A percentile compares a stretch with the other conserved stretches of the same genome.
phyloP scores from a whole-genome alignment of 371 early-diverging fungal genomes.

The Basidiobolus meristosporus region DNA sequence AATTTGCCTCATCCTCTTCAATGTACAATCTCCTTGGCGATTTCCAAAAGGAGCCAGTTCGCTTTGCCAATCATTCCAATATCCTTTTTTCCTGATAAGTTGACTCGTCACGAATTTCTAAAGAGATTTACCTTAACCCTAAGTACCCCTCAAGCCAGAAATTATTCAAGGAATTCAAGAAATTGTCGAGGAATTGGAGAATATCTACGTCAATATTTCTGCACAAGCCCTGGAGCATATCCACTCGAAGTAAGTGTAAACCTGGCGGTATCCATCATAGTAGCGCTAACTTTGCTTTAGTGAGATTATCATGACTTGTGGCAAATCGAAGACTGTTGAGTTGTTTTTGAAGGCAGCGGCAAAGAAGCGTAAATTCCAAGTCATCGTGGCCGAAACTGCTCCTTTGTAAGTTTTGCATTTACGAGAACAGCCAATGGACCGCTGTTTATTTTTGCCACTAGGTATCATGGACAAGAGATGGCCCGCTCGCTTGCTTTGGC shows the following conservation, averaged over 20 bases:
- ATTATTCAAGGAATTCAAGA: conserved; percentile 74
- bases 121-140: too few relatives aligned
- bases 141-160: conserved; percentile 30
- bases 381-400: conserved; percentile 81
- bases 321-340: conserved; percentile 71
- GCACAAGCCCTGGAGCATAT: conserved; percentile 69
- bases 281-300: conserved; percentile 16
- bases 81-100: too few relatives aligned
- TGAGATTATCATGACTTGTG: conserved; percentile 89
- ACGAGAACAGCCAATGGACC: too few relatives aligned
- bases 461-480: conserved; percentile 70
- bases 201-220: conserved; percentile 47
- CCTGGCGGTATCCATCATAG: neutral
- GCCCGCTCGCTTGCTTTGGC: conserved; percentile 50
- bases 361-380: conserved; percentile 72
- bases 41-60: too few relatives aligned
- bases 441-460: too few relatives aligned
- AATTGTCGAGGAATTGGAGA: conserved; percentile 62
- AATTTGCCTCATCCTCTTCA: neutral
- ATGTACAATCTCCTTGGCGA: conserved; percentile 1
- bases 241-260: conserved; percentile 50
- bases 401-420: conserved; percentile 34
- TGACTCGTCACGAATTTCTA: too few relatives aligned
- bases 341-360: conserved; percentile 74
- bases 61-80: too few relatives aligned